Base-by-base conservation (phyloP, 2,329 filamentous ascomycete species). In the Cyanodermella asteris region DNA sequence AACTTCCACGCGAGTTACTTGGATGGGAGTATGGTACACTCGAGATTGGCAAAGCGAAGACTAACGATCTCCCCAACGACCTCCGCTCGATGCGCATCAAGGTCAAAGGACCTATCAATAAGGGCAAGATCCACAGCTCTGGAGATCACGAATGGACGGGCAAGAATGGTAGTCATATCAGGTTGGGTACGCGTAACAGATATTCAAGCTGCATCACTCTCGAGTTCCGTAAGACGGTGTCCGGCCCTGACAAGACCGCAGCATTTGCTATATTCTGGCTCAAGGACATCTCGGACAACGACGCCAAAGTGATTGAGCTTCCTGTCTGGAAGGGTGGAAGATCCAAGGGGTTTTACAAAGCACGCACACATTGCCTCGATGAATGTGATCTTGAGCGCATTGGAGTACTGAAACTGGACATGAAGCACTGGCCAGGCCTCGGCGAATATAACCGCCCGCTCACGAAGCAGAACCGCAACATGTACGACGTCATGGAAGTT, bases 21-120 rank as follows among this genome's bases (percentile, higher is more conserved):
- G 74, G 74, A 2, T 78, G 72, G 71, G 66, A 75, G 13, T 72
- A 68, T 28, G 74, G 73, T 5, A 78, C 73, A 0, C 39, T 78
- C 1, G 65, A 75, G 32, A 49, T 77, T 20, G 55, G 61, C 0
- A 40, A 50, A 1, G 46, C 69, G 8, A 55, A 51, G 25, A 47
- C 48, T 2, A 53, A 55, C 9, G 45, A 54, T n/a, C 46, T 70
- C 2, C 53, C 61, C 0, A 38, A 52, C 2, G 51, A 61, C 7
- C 41, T 66, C 6, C 40, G 48, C 13, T 47, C 54, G 14, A 47
- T 61, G 18, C 55, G 64, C 23, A 45, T 73, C 31, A 72, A 72
- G 39, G 42, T 74, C 25, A 57, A 58, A 21, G 67, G 67, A 2
- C 60, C 53, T 23, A 50, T 72, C 16, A 59, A 58, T 20, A 52